Evolutionary conservation across 2,329 filamentous ascomycete genomes (phyloP).

Genomic region (Mollisiaceae sp.): DNA sequence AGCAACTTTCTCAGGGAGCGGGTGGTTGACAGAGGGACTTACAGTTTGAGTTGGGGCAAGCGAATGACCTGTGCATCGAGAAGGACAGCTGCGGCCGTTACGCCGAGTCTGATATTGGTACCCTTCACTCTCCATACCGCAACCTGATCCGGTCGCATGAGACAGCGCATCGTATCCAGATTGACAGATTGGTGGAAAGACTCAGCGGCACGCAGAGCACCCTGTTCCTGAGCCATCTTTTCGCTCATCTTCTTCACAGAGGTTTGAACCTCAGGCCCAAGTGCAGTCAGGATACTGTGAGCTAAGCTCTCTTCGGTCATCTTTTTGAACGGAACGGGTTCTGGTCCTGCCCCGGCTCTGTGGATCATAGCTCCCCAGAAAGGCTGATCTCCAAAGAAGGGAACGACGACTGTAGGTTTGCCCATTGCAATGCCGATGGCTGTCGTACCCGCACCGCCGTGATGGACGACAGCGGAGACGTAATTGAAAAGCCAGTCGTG

Average conservation of each 20-base stretch:
- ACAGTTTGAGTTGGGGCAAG: conserved; percentile 32
- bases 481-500: conserved; percentile 79
- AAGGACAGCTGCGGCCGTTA: conserved; percentile 67
- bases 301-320: conserved; percentile 67
- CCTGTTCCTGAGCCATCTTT: conserved; percentile 64
- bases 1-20: background rate
- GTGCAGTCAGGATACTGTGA: conserved; percentile 69
- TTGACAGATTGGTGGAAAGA: conserved; percentile 58
- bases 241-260: conserved; percentile 64
- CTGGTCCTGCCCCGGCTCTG: conserved; percentile 66
- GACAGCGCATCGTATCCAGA: conserved; percentile 67
- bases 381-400: conserved; percentile 80
- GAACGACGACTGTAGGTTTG: conserved; percentile 71
- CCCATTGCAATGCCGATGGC: conserved; percentile 74
- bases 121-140: conserved; percentile 52
- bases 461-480: conserved; percentile 70
- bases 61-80: conserved; percentile 53
- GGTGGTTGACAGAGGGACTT: conserved; percentile 10
- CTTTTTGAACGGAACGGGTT: conserved; percentile 71
- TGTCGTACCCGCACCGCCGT: conserved; percentile 77
- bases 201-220: conserved; percentile 66
- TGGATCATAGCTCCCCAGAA: conserved; percentile 78
- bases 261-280: conserved; percentile 62
- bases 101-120: conserved; percentile 64
- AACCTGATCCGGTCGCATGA: conserved; percentile 51